Evolutionary conservation across 2,329 filamentous ascomycete genomes (phyloP).

Genomic region (Penicillium sp.): DNA sequence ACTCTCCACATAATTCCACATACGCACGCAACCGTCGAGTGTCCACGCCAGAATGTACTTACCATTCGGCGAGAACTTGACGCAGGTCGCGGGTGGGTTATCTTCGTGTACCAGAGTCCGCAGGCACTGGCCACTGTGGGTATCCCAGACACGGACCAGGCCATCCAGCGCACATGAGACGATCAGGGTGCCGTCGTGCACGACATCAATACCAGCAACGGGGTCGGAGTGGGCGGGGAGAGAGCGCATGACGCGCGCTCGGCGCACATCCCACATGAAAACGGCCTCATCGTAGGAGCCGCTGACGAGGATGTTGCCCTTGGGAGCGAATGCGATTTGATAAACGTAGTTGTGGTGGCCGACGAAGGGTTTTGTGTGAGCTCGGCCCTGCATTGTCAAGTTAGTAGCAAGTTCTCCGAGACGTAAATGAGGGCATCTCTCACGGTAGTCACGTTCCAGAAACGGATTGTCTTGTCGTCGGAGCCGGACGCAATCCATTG

Average conservation of each 20-base stretch:
- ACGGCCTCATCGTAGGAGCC: conserved; percentile 97
- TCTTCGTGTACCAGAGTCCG: conserved; percentile 95
- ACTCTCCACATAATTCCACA: conserved; percentile 94
- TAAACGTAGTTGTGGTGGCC: conserved; percentile 98
- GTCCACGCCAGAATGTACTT: conserved; percentile 90
- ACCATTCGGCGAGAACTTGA: conserved; percentile 91
- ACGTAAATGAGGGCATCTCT: conserved; percentile 1
- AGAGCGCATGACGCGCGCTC: conserved; percentile 81
- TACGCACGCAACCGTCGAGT: conserved; percentile 80
- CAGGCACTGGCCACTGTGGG: conserved; percentile 88
- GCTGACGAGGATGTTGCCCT: conserved; percentile 93
- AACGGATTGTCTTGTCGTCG: conserved; percentile 91
- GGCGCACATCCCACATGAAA: conserved; percentile 92
- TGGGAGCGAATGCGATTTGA: conserved; percentile 91
- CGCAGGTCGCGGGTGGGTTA: conserved; percentile 82
- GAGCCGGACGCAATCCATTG: conserved; percentile 84
- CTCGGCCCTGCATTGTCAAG: conserved; percentile 45
- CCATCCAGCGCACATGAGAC: conserved; percentile 91
- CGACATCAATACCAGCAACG: conserved; percentile 89
- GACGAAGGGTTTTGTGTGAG: conserved; percentile 62
- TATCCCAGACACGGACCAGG: conserved; percentile 92
- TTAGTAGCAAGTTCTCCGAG: not conserved
- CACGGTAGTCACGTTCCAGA: conserved; percentile 72
- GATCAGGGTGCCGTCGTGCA: conserved; percentile 85
- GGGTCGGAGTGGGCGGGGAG: conserved; percentile 94